Base-by-base conservation (phyloP, 1,284 basidiomycete species). In the Puccinia triticina region DNA sequence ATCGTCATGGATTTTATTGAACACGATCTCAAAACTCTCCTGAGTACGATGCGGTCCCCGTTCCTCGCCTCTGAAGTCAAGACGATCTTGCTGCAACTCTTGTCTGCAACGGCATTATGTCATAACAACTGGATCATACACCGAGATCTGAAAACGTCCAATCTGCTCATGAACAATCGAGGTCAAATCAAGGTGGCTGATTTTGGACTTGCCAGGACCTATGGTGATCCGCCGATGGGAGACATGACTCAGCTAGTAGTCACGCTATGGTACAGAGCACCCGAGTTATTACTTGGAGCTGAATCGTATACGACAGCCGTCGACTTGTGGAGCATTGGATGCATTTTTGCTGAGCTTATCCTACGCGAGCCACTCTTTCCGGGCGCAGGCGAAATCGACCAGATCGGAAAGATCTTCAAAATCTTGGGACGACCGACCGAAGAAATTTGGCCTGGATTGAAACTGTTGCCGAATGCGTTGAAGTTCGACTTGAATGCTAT, bases 1-100 rank as follows among this genome's bases (percentile, higher is more conserved):
- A 95, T 99, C 84, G 96, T 98, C 46, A 98, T 98, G 95, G 96
- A 98, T 86, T 99, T 99, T 86, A 96, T 99, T 86, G 97, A 99
- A 88, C 97, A 99, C 87, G 96, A 99, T 87, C 92, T 99, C 86
- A 99, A 99, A 88, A 94, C 95, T 0, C 90, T 99, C 74, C 90
- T 99, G 79, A 93, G 92, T 16, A 89, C 94, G 83, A 98, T 98
- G 95, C 93, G 94, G 0, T 91, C 92, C 55, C 95, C 96, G 0
- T 99, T 99, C 88, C 89, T 98, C 40, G 94, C 96, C 87, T 97
- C 95, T 53, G 97, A 99, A 88, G 93, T 98, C 89, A 99, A 99
- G 90, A 98, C 96, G 0, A 89, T 99, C 77, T 91, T 98, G 91
- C 88, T 92, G 32, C 97, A 99, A 87, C 89, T 99, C 7, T 88